Percentiles rank a stretch among this genome's conserved stretches.
Conservation (phyloP, 371 early-diverging fungal species). For the Zancudomyces culisetae region DNA sequence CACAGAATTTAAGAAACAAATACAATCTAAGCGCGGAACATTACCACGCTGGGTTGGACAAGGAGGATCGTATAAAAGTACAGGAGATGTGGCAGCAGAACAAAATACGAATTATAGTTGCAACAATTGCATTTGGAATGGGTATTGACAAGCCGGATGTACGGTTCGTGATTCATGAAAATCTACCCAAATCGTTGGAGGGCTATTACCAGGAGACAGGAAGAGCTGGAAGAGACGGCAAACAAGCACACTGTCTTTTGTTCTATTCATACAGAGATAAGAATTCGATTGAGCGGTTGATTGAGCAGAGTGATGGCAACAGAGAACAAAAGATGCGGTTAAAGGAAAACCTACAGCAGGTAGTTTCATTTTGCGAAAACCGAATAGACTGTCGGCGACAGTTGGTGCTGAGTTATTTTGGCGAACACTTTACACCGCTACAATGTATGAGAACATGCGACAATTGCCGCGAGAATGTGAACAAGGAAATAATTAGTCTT, state of each 20-base stretch:
- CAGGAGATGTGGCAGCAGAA: conserved; percentile 81
- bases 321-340: conserved; percentile 68
- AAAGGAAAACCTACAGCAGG: conserved; percentile 65
- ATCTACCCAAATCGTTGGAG: conserved; percentile 88
- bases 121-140: conserved; percentile 98
- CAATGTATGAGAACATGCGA: conserved; percentile 82
- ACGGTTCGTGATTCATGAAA: conserved; percentile 95
- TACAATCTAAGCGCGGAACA: conserved; percentile 33
- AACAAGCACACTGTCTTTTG: conserved; percentile 65
- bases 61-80: conserved; percentile 59
- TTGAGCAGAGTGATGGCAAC: conserved; percentile 71
- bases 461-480: conserved; percentile 46
- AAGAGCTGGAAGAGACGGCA: conserved; percentile 95
- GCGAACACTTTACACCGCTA: conserved; percentile 55
- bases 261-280: conserved; percentile 80
- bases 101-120: conserved; percentile 76
- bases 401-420: conserved; percentile 89
- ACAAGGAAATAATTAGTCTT: conserved; percentile 2
- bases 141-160: conserved; percentile 99
- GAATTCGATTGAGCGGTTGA: conserved; percentile 45
- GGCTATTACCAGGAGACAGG: conserved; percentile 99
- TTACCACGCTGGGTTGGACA: conserved; percentile 94
- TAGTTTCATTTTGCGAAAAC: conserved; percentile 92
- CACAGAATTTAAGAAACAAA: conserved; percentile 38
- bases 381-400: conserved; percentile 79